These are phyloP conservation scores for Candida krabiensis DNA, from an alignment of 805 yeast species.

Conservation along the genomic window DNA sequence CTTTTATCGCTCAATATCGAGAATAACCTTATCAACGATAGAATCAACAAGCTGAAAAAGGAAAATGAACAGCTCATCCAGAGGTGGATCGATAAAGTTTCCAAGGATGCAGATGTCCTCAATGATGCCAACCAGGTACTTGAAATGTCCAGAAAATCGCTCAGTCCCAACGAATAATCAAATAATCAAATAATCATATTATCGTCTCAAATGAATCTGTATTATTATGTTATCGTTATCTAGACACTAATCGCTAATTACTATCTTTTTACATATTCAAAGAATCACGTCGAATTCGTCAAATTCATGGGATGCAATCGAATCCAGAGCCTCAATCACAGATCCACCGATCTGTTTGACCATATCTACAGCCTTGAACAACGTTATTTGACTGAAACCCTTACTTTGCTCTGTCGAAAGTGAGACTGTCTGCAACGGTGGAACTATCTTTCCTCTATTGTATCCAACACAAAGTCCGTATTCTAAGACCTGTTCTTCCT, in stretches of 20 bases:
- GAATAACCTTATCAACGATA: slow-evolving; percentile 41
- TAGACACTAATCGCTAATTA: no score
- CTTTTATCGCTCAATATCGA: slow-evolving; percentile 49
- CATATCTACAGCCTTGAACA: slow-evolving; percentile 56
- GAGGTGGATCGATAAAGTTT: slow-evolving; percentile 46
- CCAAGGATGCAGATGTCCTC: slow-evolving; percentile 41
- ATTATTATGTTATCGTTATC: no score
- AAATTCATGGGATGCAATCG: slow-evolving; percentile 39
- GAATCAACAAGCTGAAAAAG: slow-evolving; percentile 29
- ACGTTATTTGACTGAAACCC: slow-evolving; percentile 50
- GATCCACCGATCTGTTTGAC: slow-evolving; percentile 60
- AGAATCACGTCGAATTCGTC: slow-evolving; percentile 32
- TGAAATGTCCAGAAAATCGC: slow-evolving; percentile 17
- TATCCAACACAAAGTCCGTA: slow-evolving; percentile 78
- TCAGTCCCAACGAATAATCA: slow-evolving; percentile 9
- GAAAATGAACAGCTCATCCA: slow-evolving; percentile 41
- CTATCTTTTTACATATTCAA: no score
- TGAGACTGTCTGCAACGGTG: slow-evolving; percentile 74
- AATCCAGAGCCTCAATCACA: slow-evolving; percentile 60
- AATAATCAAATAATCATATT: not conserved
- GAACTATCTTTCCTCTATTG: slow-evolving; percentile 61
- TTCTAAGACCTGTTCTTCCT: slow-evolving; percentile 86
- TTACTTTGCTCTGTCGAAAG: slow-evolving; percentile 51
- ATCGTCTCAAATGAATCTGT: not conserved
- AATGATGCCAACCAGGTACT: slow-evolving; percentile 40